Percentiles rank a stretch among this genome's conserved stretches.
Conservation (phyloP, 306 rosid species). For the Mucuna pruriens region DNA sequence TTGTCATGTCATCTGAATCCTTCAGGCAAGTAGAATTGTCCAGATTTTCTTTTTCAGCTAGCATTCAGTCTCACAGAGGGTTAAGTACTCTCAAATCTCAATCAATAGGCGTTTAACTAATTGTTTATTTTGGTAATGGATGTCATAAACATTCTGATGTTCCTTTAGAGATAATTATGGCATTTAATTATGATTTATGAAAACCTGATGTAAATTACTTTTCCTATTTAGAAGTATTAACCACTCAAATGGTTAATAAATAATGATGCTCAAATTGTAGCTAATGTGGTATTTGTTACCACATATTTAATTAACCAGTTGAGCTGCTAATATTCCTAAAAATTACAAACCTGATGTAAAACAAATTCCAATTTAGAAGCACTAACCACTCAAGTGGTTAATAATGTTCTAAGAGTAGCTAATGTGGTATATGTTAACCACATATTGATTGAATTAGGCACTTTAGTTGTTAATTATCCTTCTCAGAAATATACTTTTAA, state of each 20-base stretch:
- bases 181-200: not conserved
- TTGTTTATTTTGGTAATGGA: constrained; percentile 28
- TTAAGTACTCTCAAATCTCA: constrained; percentile 29
- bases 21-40: constrained; percentile 74
- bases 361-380: not conserved
- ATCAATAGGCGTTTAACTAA: constrained; percentile 10
- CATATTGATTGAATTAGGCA: not conserved
- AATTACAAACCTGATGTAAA: too few species aligned
- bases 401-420: not conserved
- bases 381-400: not conserved
- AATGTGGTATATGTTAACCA: not conserved
- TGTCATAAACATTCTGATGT: not conserved
- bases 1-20: constrained; percentile 95
- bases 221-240: not conserved
- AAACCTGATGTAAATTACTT: not conserved
- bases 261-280: not conserved
- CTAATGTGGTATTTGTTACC: not conserved
- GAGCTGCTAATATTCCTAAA: not conserved
- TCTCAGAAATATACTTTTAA: not conserved
- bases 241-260: not conserved
- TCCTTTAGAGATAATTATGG: constrained; percentile 7
- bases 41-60: constrained; percentile 18
- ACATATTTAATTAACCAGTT: not conserved
- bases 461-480: not conserved
- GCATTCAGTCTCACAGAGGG: not conserved